Conservation (phyloP, 352 stramenopile genomes). For the Globisporangium polare region DNA sequence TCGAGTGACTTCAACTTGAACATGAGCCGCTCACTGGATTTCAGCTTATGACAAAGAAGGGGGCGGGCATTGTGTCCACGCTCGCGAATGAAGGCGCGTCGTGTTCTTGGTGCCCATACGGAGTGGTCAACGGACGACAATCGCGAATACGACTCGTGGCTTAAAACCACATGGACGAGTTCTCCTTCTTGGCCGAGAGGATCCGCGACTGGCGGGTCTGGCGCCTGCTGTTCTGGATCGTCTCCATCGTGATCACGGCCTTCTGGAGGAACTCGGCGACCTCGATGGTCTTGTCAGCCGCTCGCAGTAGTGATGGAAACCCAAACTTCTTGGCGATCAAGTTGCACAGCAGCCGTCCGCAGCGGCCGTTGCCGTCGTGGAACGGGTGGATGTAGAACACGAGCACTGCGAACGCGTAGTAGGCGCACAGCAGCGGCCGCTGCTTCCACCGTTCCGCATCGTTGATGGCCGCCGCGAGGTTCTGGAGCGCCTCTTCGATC, state of each 20-base stretch:
- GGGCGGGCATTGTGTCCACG: neutral
- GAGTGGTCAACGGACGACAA: no score
- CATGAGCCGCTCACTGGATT: slow-evolving; percentile 9
- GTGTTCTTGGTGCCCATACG: no score
- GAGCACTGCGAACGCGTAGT: slow-evolving; percentile 75
- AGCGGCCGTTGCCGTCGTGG: slow-evolving; percentile 79
- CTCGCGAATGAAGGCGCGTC: no score
- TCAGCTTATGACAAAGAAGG: slow-evolving; percentile 7
- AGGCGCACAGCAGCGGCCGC: slow-evolving; percentile 61
- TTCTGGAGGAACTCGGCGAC: slow-evolving; percentile 69
- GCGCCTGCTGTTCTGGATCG: slow-evolving; percentile 51
- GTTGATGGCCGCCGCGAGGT: slow-evolving; percentile 49
- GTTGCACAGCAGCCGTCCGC: slow-evolving; percentile 68
- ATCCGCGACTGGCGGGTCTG: slow-evolving; percentile 43
- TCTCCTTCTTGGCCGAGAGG: slow-evolving; percentile 58
- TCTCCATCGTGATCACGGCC: slow-evolving; percentile 66
- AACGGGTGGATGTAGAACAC: slow-evolving; percentile 87
- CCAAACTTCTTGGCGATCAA: slow-evolving; percentile 70
- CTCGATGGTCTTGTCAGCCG: slow-evolving; percentile 82
- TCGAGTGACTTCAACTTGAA: slow-evolving; percentile 5
- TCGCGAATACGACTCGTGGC: no score
- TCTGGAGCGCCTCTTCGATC: slow-evolving; percentile 39
- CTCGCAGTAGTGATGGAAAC: slow-evolving; percentile 53
- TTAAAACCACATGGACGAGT: slow-evolving; percentile 82
- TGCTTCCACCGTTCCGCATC: slow-evolving; percentile 30